Evolutionary conservation across 2,329 filamentous ascomycete species (phyloP), one percentile per base, ranked within the genome.

Genomic region (Lizonia empirigonia): DNA sequence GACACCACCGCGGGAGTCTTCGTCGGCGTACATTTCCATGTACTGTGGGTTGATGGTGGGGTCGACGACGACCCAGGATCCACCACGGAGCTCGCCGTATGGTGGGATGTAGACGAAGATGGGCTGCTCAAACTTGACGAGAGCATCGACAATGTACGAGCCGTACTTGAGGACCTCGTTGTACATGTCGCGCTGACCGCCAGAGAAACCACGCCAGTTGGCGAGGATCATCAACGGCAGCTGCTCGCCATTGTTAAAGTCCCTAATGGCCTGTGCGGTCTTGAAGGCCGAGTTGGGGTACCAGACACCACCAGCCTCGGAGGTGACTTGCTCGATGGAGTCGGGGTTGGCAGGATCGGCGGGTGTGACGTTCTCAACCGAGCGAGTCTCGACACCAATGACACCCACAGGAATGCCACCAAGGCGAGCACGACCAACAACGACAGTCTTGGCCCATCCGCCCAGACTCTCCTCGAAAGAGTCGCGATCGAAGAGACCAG

Each of bases 181-280:
- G 86, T 95, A 99, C 94, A 99, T 99, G 78, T 99, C 94, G 65
- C 93, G 91, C 79, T 99, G 94, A 60, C 94, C 94, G 81, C 94
- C 94, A 63, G 94, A 99, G 90, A 99, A 99, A 81, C 94, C 94
- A 86, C 94, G 88, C 94, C 94, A 99, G 84, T 99, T 99, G 78
- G 94, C 94, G 59, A 99, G 86, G 73, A 99, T 99, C 91, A 99
- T 97, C 62, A 99, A 81, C 50, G 94, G 94, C 70, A 99, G 83
- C 80, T 99, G 94, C 79, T 99, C 94, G 74, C 94, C 94, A 62
- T 96, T 86, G 85, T 99, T 99, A 85, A 99, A 99, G 81, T 99
- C 94, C 69, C 89, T 91, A 79, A 99, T 96, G 49, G 94, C 94
- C 77, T 99, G 94, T 3, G 94, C 94, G 56, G 94, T 99, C 89